Evolutionary conservation across 2,329 filamentous ascomycete genomes (phyloP).

Genomic region (Penicillium sp.): DNA sequence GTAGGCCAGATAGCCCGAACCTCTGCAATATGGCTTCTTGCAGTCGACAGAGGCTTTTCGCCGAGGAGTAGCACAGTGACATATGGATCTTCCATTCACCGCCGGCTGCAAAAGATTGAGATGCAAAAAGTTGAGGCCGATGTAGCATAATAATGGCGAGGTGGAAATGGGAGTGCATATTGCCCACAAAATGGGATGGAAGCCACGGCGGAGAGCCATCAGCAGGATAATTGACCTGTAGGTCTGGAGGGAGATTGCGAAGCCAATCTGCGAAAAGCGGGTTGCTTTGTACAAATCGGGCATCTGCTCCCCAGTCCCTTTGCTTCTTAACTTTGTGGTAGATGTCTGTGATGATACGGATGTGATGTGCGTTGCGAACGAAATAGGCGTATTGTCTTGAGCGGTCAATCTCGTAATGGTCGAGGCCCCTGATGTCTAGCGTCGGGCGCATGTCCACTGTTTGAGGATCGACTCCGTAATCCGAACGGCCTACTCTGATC

Average conservation of each 20-base stretch:
- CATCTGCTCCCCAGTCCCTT: slow-evolving; percentile 83
- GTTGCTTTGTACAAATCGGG: slow-evolving; percentile 76
- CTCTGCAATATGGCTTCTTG: slow-evolving; percentile 78
- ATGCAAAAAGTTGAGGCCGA: slow-evolving; percentile 76
- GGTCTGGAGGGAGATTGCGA: slow-evolving; percentile 71
- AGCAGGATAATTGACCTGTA: slow-evolving; percentile 72
- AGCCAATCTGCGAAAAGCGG: slow-evolving; percentile 74
- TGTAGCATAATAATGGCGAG: slow-evolving; percentile 82
- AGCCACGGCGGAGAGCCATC: slow-evolving; percentile 82
- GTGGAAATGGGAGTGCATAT: slow-evolving; percentile 86
- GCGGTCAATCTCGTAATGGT: slow-evolving; percentile 72
- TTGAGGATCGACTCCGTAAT: slow-evolving; percentile 71
- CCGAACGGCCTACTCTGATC: slow-evolving; percentile 62
- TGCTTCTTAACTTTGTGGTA: slow-evolving; percentile 72
- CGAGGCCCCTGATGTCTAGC: slow-evolving; percentile 62
- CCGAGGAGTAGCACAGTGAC: slow-evolving; percentile 78
- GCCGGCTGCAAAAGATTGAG: slow-evolving; percentile 68
- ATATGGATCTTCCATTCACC: slow-evolving; percentile 86
- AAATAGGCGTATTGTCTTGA: slow-evolving; percentile 83
- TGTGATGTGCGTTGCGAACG: slow-evolving; percentile 71
- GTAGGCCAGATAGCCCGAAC: slow-evolving; percentile 74
- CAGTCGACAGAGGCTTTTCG: slow-evolving; percentile 78
- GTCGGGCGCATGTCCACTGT: slow-evolving; percentile 72
- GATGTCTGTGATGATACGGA: slow-evolving; percentile 71
- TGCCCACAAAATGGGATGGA: slow-evolving; percentile 81